These are phyloP conservation scores for Rhinocladiella mackenziei DNA, from an alignment of 2,329 filamentous ascomycete species.

Conservation along the genomic window DNA sequence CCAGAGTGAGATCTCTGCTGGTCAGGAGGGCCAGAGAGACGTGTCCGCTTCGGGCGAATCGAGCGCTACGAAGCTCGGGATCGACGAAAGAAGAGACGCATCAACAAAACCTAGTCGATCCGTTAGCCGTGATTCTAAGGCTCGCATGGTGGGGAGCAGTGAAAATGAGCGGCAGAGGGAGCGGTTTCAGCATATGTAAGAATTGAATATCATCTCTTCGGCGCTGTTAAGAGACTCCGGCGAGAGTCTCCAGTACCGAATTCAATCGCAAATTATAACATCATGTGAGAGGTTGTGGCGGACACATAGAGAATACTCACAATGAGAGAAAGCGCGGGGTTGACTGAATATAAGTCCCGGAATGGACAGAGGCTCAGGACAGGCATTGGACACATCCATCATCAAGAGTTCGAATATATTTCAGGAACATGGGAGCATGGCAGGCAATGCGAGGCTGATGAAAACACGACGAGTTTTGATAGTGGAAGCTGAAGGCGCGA, in stretches of 20 bases:
- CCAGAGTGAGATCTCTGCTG: too few relatives aligned
- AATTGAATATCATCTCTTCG: constrained; percentile 80
- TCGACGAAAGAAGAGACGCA: too few relatives aligned
- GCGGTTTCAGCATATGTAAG: constrained; percentile 95
- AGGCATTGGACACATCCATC: not conserved
- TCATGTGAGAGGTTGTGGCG: constrained; percentile 52
- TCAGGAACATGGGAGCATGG: too few relatives aligned
- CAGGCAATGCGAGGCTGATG: constrained; percentile 11
- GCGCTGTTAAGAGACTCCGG: constrained; percentile 79
- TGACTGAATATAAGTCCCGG: too few relatives aligned
- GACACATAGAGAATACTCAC: not conserved
- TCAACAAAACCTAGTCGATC: not conserved
- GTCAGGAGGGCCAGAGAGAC: too few relatives aligned
- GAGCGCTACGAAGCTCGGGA: not conserved
- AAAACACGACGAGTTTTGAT: not conserved
- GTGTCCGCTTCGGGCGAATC: not conserved
- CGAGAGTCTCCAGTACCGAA: constrained; percentile 75
- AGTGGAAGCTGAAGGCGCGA: not conserved
- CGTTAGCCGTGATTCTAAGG: constrained; percentile 6
- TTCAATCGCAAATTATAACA: constrained; percentile 99
- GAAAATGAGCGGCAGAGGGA: not conserved
- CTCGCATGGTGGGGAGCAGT: not conserved
- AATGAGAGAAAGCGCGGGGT: constrained; percentile 5
- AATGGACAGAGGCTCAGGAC: too few relatives aligned
- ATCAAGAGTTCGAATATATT: not conserved